Conservation (phyloP, 2,329 filamentous ascomycete species). For the Nigrospora oryzae region DNA sequence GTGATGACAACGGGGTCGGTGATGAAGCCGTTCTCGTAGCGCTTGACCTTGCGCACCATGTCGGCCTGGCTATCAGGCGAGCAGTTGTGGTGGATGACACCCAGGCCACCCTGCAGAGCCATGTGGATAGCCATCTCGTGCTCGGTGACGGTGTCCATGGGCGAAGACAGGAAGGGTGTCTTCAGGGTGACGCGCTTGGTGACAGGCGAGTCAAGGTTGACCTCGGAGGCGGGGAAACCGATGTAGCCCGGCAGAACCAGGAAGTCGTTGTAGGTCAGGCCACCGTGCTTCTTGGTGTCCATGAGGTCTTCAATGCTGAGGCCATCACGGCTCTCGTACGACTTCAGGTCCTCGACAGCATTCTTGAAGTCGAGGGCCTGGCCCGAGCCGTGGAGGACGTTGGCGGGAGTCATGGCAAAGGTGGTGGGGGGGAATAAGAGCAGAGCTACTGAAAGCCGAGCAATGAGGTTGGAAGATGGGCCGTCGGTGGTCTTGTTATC, state of each 20-base stretch:
- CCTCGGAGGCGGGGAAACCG: conserved; percentile 88
- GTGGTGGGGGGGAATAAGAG: conserved; percentile 18
- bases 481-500: conserved; percentile 19
- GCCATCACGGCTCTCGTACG: conserved; percentile 77
- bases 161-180: conserved; percentile 93
- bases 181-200: conserved; percentile 95
- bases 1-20: conserved; percentile 88
- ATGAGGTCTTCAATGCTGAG: conserved; percentile 80
- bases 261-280: conserved; percentile 98
- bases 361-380: conserved; percentile 64
- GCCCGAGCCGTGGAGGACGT: conserved; percentile 48
- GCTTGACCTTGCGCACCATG: conserved; percentile 99
- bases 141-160: conserved; percentile 99
- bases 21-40: conserved; percentile 99
- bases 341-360: conserved; percentile 72
- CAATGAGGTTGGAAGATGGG: conserved; percentile 34
- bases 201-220: conserved; percentile 80
- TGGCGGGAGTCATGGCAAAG: conserved; percentile 61
- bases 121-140: conserved; percentile 99
- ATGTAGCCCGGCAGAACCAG: conserved; percentile 95
- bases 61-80: conserved; percentile 94
- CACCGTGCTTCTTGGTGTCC: conserved; percentile 85
- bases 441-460: conserved; percentile 18
- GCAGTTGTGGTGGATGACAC: conserved; percentile 99
- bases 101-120: conserved; percentile 77